phyloP scores from a whole-genome alignment of 768 basidiomycete genomes.

The Pulveroboletus frians region DNA sequence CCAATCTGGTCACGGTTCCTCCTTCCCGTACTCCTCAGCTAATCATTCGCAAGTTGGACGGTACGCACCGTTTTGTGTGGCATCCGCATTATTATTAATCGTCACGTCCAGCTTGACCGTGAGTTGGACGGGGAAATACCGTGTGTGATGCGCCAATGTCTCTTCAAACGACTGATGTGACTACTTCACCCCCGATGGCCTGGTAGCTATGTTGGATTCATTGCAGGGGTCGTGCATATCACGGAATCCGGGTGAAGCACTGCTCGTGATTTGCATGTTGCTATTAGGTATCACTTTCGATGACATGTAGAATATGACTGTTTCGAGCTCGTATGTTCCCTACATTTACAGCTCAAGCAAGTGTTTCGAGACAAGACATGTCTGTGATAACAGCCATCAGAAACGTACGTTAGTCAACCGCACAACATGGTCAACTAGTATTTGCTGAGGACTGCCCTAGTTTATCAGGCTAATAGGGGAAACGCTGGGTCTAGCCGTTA shows the following conservation, averaged over 20 bases:
- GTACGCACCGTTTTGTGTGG: conserved; percentile 31
- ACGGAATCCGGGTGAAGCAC: conserved; percentile 37
- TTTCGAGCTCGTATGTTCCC: background rate
- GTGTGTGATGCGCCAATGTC: conserved; percentile 24
- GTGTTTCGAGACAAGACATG: conserved; percentile 67
- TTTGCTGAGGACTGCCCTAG: conserved; percentile 27
- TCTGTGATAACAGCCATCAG: conserved; percentile 68
- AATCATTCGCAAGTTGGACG: conserved; percentile 54
- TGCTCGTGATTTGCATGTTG: conserved; percentile 57
- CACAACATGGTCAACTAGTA: background rate
- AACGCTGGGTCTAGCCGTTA: conserved; percentile 59
- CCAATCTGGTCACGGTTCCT: conserved; percentile 64
- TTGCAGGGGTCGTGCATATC: conserved; percentile 61
- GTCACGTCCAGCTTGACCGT: conserved; percentile 40
- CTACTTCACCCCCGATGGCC: conserved; percentile 1
- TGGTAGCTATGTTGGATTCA: conserved; percentile 54
- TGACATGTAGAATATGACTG: background rate
- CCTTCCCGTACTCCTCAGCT: conserved; percentile 62
- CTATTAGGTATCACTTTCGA: conserved; percentile 40
- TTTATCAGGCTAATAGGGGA: conserved; percentile 69
- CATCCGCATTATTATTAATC: background rate
- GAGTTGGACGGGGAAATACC: conserved; percentile 60
- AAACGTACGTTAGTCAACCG: conserved; percentile 47
- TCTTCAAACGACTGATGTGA: background rate
- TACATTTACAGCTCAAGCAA: conserved; percentile 68